Evolutionary conservation across 2,329 filamentous ascomycete species (phyloP).

Genomic region (Ophioceras dolichostomum): DNA sequence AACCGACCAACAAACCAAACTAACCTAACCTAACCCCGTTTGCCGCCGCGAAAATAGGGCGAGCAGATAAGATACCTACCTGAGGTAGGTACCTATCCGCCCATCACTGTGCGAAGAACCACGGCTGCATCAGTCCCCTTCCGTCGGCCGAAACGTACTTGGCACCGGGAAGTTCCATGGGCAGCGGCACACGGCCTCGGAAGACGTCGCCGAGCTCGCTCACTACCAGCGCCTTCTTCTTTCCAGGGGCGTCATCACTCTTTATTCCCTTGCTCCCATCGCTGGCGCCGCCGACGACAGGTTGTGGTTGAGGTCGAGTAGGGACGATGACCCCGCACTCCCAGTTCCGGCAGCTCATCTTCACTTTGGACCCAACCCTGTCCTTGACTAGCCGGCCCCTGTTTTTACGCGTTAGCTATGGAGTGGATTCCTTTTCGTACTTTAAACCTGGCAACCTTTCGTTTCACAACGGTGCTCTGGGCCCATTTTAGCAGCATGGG

Average conservation of each 20-base stretch:
- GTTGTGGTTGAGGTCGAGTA: no score
- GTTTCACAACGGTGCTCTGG: no score
- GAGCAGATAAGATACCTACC: no score
- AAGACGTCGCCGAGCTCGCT: slow-evolving; percentile 32
- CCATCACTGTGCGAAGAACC: slow-evolving; percentile 28
- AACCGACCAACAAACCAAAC: no score
- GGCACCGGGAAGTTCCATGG: slow-evolving; percentile 48
- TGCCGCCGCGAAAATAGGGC: no score
- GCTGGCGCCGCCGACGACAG: slow-evolving; percentile 24
- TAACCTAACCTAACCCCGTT: background rate
- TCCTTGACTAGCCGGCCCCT: slow-evolving; percentile 73
- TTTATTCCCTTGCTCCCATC: slow-evolving; percentile 7
- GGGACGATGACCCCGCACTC: slow-evolving; percentile 79
- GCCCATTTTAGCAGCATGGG: no score
- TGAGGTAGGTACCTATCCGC: no score
- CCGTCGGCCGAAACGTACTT: slow-evolving; percentile 26
- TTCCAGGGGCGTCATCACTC: slow-evolving; percentile 4
- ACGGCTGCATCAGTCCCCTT: slow-evolving; percentile 17
- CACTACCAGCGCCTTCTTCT: background rate
- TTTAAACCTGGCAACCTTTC: no score
- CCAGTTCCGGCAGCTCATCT: slow-evolving; percentile 84
- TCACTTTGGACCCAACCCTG: slow-evolving; percentile 51
- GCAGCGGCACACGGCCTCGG: slow-evolving; percentile 43
- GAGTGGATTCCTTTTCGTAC: no score
- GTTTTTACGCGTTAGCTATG: no score